Percentiles rank a stretch among this genome's conserved stretches.
Conservation (phyloP, 805 yeast genomes). For the Cyberlindnera sargentensis region DNA sequence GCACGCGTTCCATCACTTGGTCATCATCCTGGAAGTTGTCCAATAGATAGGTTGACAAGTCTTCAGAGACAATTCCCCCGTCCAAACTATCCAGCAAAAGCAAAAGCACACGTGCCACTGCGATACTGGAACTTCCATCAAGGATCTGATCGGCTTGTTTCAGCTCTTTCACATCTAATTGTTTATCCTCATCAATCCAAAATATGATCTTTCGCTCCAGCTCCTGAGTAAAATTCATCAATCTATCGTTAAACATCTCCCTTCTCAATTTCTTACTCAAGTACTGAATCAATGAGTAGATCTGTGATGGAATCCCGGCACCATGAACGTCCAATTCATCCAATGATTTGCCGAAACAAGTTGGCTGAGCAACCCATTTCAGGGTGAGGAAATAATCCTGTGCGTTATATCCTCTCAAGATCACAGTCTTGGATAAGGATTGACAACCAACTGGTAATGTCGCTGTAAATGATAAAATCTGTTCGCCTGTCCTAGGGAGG, state of each 20-base stretch:
- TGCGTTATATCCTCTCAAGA: slow-evolving; percentile 23
- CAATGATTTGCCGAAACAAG: slow-evolving; percentile 27
- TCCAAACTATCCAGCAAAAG: slow-evolving; percentile 28
- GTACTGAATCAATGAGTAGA: slow-evolving; percentile 25
- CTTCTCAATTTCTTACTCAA: slow-evolving; percentile 20
- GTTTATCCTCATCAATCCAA: slow-evolving; percentile 19
- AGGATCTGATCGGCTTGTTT: slow-evolving; percentile 12
- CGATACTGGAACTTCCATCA: slow-evolving; percentile 18
- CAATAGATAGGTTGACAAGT: slow-evolving; percentile 21
- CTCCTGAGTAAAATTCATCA: slow-evolving; percentile 16
- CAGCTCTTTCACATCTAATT: slow-evolving; percentile 12
- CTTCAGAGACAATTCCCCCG: slow-evolving; percentile 35
- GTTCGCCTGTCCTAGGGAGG: slow-evolving; percentile 23
- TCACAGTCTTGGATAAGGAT: slow-evolving; percentile 18
- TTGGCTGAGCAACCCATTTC: slow-evolving; percentile 18
- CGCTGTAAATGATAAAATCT: slow-evolving; percentile 15
- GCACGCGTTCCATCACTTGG: slow-evolving; percentile 26
- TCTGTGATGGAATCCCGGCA: slow-evolving; percentile 26
- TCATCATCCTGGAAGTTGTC: slow-evolving; percentile 20
- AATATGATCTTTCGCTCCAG: slow-evolving; percentile 16
- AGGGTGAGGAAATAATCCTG: slow-evolving; percentile 28
- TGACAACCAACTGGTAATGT: slow-evolving; percentile 24
- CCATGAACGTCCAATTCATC: slow-evolving; percentile 23
- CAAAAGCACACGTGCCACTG: slow-evolving; percentile 23
- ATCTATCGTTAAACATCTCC: slow-evolving; percentile 23